Conservation (phyloP, 2,329 filamentous ascomycete species). For the Dactylellina leptospora region DNA sequence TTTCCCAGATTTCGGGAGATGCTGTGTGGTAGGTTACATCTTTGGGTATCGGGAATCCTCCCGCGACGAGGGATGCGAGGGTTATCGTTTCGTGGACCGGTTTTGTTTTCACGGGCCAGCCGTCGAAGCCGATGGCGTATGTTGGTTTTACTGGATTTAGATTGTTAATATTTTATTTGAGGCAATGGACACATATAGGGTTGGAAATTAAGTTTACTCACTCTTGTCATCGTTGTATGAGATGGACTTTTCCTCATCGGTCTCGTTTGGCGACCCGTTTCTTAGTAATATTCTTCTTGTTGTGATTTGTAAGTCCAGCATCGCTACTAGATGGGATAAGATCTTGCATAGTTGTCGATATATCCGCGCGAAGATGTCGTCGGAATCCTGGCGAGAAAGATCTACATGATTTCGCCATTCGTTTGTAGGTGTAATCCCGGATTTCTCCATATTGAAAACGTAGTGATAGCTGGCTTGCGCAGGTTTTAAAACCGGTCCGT, state of each 20-base stretch:
- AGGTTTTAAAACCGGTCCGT: too few species aligned
- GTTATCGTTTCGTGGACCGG: conserved; percentile 24
- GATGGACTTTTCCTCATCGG: not conserved
- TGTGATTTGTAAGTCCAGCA: too few species aligned
- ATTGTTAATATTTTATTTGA: not conserved
- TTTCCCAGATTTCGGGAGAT: conserved; percentile 8
- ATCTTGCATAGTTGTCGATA: too few species aligned
- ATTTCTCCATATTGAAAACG: not conserved
- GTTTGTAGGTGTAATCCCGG: not conserved
- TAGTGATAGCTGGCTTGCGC: not conserved
- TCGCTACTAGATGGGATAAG: too few species aligned
- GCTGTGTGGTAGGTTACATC: not conserved
- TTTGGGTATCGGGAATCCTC: not conserved
- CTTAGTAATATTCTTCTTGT: too few species aligned
- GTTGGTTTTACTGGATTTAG: not conserved
- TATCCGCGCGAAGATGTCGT: not conserved
- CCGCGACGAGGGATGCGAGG: conserved; percentile 4
- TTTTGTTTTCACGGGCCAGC: conserved; percentile 6
- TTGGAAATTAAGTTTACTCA: not conserved
- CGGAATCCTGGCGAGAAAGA: not conserved
- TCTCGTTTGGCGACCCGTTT: not conserved
- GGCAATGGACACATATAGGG: not conserved
- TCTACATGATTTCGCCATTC: not conserved
- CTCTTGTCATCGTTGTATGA: not conserved
- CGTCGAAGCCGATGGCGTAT: conserved; percentile 14